These are phyloP conservation scores for Ascochyta clinopodiicola DNA, from an alignment of 2,329 filamentous ascomycete species.

Conservation along the genomic window DNA sequence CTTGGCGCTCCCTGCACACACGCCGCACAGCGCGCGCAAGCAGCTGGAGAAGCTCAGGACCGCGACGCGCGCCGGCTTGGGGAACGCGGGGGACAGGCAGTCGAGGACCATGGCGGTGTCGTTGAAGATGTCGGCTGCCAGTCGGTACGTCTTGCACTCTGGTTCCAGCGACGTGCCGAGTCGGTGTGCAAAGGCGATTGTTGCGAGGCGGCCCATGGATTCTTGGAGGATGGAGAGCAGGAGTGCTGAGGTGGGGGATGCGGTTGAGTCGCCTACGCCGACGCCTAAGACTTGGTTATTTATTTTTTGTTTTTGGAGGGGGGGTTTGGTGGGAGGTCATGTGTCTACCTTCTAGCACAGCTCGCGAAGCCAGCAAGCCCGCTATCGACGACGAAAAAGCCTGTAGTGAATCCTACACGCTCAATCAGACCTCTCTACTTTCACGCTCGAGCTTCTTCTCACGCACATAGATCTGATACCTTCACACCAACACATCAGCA, in stretches of 20 bases:
- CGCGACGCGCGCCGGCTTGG: conserved; percentile 62
- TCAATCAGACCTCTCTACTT: conserved; percentile 6
- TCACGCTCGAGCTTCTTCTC: neutral
- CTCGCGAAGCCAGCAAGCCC: conserved; percentile 78
- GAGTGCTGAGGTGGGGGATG: conserved; percentile 80
- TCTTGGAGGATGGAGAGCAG: conserved; percentile 85
- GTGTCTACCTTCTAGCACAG: conserved; percentile 72
- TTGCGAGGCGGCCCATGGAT: conserved; percentile 79
- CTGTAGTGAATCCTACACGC: conserved; percentile 74
- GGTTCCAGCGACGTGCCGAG: conserved; percentile 84
- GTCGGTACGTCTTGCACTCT: conserved; percentile 88
- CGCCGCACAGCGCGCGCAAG: conserved; percentile 77
- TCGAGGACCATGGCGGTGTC: conserved; percentile 87
- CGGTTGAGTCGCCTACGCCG: conserved; percentile 82
- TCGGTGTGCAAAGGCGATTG: conserved; percentile 83
- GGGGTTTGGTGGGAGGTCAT: no score
- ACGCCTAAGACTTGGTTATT: conserved; percentile 58
- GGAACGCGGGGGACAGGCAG: conserved; percentile 77
- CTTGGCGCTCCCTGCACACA: conserved; percentile 88
- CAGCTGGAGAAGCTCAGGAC: conserved; percentile 67
- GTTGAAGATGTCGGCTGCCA: conserved; percentile 88
- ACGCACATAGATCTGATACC: conserved; percentile 72
- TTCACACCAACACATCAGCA: conserved; percentile 33
- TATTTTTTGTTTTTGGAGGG: no score
- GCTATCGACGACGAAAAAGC: conserved; percentile 85